These are phyloP conservation scores for Fusarium poae DNA, from an alignment of 2,329 filamentous ascomycete genomes.

Conservation along the genomic window DNA sequence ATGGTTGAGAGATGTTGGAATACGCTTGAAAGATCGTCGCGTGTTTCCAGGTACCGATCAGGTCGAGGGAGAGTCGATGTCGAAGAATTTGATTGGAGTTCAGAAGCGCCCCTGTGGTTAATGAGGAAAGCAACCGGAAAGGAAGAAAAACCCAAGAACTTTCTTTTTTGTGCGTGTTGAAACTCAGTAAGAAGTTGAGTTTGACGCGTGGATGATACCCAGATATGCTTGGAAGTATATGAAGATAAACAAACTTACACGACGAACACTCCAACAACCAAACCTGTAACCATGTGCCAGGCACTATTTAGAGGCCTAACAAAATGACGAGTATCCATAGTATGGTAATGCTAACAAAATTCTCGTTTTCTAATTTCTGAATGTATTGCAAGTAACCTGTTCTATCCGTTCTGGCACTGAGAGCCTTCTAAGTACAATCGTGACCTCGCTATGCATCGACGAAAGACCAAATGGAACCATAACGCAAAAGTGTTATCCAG, in stretches of 20 bases:
- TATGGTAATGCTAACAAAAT: background rate
- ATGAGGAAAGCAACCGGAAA: background rate
- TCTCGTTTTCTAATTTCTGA: background rate
- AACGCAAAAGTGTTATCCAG: background rate
- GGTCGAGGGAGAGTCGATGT: background rate
- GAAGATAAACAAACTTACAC: background rate
- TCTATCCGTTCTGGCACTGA: conserved; percentile 6
- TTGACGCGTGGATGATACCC: background rate
- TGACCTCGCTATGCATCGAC: conserved; percentile 1
- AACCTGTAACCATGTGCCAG: background rate
- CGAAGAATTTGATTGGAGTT: background rate
- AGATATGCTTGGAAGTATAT: background rate
- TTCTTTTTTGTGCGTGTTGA: background rate
- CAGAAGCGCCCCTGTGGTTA: background rate
- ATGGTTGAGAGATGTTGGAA: background rate
- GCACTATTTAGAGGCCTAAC: background rate
- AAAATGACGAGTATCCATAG: too few species aligned
- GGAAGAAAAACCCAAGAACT: background rate
- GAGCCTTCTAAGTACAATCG: conserved; percentile 16
- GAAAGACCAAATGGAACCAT: conserved; percentile 8
- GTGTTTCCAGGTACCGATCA: background rate
- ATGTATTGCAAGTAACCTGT: background rate
- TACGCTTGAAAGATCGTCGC: background rate
- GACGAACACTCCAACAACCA: background rate
- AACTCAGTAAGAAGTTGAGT: background rate